phyloP scores from a whole-genome alignment of 164 flowering plant species.

The Protea cynaroides region DNA sequence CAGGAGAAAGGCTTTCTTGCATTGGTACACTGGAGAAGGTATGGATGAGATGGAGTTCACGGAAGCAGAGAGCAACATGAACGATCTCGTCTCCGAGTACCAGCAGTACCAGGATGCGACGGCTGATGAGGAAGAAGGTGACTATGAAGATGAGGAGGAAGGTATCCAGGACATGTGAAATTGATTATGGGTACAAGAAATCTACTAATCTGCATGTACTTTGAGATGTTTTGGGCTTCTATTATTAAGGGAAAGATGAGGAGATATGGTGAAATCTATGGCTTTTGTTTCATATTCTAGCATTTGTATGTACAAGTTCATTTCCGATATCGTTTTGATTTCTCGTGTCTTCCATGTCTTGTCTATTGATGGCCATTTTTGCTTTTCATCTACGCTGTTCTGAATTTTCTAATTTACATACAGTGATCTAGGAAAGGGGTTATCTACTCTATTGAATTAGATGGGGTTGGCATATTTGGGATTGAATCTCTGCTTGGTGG shows the following conservation, averaged over 20 bases:
- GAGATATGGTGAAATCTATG: too few relatives aligned
- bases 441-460: too few relatives aligned
- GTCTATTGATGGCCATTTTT: not conserved
- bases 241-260: not conserved
- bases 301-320: not conserved
- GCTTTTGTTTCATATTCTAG: not conserved
- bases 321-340: not conserved
- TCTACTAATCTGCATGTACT: too few relatives aligned
- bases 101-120: slow-evolving; percentile 21
- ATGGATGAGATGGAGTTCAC: slow-evolving; percentile 20
- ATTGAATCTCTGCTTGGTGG: too few relatives aligned
- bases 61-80: slow-evolving; percentile 20
- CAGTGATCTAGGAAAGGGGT: too few relatives aligned
- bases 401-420: too few relatives aligned
- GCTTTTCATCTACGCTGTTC: not conserved
- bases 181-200: not conserved
- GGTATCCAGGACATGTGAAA: slow-evolving; percentile 10
- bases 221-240: not conserved
- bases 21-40: slow-evolving; percentile 21
- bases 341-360: not conserved
- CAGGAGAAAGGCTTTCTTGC: slow-evolving; percentile 20
- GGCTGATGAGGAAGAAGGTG: slow-evolving; percentile 15
- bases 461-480: too few relatives aligned
- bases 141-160: slow-evolving; percentile 12
- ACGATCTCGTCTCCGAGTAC: slow-evolving; percentile 19